Evolutionary conservation across 2,329 filamentous ascomycete species (phyloP).

Genomic region (Fusarium abutilonis): DNA sequence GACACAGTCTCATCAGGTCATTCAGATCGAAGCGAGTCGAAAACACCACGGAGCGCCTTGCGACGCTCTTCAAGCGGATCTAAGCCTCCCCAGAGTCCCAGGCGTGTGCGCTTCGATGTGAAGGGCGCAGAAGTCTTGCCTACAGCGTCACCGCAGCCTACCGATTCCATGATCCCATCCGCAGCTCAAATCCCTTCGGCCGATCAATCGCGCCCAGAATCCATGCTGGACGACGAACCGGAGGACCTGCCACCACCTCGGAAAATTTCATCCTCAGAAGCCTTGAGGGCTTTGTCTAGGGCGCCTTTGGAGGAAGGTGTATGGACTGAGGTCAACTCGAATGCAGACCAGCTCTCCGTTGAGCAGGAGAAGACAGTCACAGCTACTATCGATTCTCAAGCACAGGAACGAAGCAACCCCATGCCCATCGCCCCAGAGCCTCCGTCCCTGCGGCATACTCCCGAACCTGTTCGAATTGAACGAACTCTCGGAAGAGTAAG

Average conservation of each 20-base stretch:
- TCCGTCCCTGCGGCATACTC: slow-evolving; percentile 24
- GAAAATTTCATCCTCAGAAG: slow-evolving; percentile 66
- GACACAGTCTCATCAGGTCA: slow-evolving; percentile 61
- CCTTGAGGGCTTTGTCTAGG: slow-evolving; percentile 62
- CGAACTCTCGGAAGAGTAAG: slow-evolving; percentile 41
- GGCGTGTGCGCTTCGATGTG: slow-evolving; percentile 70
- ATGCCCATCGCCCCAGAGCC: slow-evolving; percentile 32
- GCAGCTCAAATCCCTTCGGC: slow-evolving; percentile 40
- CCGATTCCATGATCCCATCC: slow-evolving; percentile 47
- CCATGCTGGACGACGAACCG: slow-evolving; percentile 53
- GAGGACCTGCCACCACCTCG: slow-evolving; percentile 57
- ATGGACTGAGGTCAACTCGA: slow-evolving; percentile 61
- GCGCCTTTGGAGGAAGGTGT: slow-evolving; percentile 60
- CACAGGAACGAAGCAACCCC: slow-evolving; percentile 9
- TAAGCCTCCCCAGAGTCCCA: slow-evolving; percentile 62
- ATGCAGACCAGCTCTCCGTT: slow-evolving; percentile 42
- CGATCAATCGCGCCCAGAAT: slow-evolving; percentile 45
- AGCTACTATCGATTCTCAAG: slow-evolving; percentile 7
- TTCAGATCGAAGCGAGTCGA: slow-evolving; percentile 63
- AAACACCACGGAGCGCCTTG: slow-evolving; percentile 64
- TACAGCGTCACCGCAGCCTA: slow-evolving; percentile 63
- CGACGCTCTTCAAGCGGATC: slow-evolving; percentile 65
- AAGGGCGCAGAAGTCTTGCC: slow-evolving; percentile 69
- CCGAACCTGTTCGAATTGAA: slow-evolving; percentile 32
- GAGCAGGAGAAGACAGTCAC: slow-evolving; percentile 32